Percentiles rank a stretch among this genome's conserved stretches.
Evolutionary conservation across 2,329 filamentous ascomycete genomes (phyloP).

Genomic region (Didymella keratinophila): DNA sequence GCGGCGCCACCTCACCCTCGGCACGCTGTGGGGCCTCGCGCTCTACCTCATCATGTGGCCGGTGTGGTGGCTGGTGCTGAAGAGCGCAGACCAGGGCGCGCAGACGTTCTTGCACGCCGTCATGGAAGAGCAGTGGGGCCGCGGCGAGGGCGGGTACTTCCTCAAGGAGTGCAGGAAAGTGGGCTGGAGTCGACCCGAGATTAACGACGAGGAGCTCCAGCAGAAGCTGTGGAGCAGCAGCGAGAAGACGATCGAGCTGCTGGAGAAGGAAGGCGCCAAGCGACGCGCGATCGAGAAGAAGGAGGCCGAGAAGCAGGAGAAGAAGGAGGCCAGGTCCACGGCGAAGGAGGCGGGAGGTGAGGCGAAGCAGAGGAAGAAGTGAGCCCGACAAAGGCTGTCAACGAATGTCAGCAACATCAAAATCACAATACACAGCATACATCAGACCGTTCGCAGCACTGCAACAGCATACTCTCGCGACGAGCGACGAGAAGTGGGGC

Average conservation of each 20-base stretch:
- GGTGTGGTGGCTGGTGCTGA: conserved; percentile 86
- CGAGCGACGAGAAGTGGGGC: background rate
- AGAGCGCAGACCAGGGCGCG: conserved; percentile 82
- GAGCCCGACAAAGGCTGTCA: background rate
- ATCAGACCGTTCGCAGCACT: background rate
- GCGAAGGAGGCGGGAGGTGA: conserved; percentile 30
- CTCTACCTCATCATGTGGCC: conserved; percentile 81
- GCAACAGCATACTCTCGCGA: background rate
- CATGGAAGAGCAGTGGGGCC: conserved; percentile 78
- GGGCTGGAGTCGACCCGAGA: conserved; percentile 73
- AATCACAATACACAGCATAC: background rate
- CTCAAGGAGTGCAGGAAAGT: conserved; percentile 90
- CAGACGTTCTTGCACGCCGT: conserved; percentile 86
- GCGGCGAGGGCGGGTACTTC: conserved; percentile 72
- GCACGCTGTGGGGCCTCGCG: conserved; percentile 79
- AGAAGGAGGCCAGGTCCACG: conserved; percentile 36
- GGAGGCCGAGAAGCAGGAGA: conserved; percentile 49
- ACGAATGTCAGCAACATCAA: background rate
- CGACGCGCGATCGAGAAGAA: conserved; percentile 67
- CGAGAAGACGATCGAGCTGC: conserved; percentile 77
- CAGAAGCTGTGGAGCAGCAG: conserved; percentile 91
- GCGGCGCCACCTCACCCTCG: conserved; percentile 84
- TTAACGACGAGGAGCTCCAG: conserved; percentile 79
- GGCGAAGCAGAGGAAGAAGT: conserved; percentile 38
- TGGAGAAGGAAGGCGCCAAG: conserved; percentile 80